Base-by-base conservation (phyloP, 2,329 filamentous ascomycete genomes). In the Arthrobotrys sphaeroides region DNA sequence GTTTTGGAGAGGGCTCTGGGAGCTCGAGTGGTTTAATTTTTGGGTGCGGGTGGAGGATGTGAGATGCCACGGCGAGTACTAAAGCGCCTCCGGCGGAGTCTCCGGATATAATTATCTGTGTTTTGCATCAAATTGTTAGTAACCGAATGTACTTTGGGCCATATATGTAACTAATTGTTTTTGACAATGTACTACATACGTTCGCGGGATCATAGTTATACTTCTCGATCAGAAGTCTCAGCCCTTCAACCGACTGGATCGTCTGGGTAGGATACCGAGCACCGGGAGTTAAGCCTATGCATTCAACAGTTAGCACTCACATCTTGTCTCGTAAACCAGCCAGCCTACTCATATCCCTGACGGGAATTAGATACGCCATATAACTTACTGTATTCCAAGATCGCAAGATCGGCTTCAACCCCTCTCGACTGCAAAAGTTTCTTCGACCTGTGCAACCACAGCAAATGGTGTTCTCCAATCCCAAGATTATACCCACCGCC, bases 121-220 rank as follows among this genome's bases (percentile, higher is more conserved):
- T 90, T 91, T 86, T 91, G 88, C 87, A 91, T 93, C 88, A 94
- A 93, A 93, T 86, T 91, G 94, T n/a, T n/a, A n/a, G n/a, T n/a
- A n/a, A n/a, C n/a, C n/a, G n/a, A n/a, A n/a, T n/a, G n/a, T n/a
- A n/a, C n/a, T n/a, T n/a, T n/a, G n/a, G n/a, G n/a, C n/a, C n/a
- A n/a, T n/a, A n/a, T n/a, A n/a, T n/a, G n/a, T n/a, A n/a, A n/a
- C n/a, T n/a, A 33, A 5, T 61, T 98, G 87, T 78, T 98, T 94
- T 87, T 94, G 55, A 43, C 18, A 12, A 3, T 33, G 4, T 45
- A 38, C 9, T 26, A 36, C 72, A 12, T 66, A 76, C 72, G n/a
- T 76, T 70, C 38, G 64, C 57, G 1, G 72, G 72, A 45, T 76
- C 60, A 31, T 76, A 70, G 47, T 60, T 60, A 33, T 57, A 67